phyloP scores from a whole-genome alignment of 148 eudicot species.

The Dysphania ambrosioides region DNA sequence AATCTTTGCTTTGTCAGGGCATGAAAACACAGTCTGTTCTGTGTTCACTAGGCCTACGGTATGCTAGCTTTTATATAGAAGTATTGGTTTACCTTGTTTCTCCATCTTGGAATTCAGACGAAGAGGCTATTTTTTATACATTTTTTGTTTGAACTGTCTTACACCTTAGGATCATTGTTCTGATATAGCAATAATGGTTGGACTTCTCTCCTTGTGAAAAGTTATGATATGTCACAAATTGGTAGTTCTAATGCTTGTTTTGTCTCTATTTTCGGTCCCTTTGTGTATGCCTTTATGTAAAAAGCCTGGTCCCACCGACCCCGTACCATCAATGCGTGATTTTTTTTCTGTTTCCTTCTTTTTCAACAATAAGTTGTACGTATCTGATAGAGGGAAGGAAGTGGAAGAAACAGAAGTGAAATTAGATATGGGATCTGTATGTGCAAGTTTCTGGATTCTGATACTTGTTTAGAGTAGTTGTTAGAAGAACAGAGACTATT shows the following conservation, averaged over 20 bases:
- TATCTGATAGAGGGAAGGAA: neutral
- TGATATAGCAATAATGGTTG: neutral
- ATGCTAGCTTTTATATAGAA: slow-evolving; percentile 20
- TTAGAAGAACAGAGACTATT: too few relatives aligned
- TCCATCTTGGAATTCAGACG: neutral
- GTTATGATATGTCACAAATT: neutral
- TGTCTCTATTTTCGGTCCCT: neutral
- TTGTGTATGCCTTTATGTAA: neutral
- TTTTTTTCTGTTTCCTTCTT: neutral
- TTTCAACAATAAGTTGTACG: neutral
- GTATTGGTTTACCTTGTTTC: neutral
- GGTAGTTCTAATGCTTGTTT: too few relatives aligned
- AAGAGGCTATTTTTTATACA: neutral
- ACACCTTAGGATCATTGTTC: neutral
- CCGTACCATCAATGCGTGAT: neutral
- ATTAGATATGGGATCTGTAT: neutral
- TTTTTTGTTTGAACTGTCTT: slow-evolving; percentile 1
- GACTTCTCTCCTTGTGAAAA: neutral
- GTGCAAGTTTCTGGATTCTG: neutral
- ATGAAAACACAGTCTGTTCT: slow-evolving; percentile 95
- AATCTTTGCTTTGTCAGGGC: slow-evolving; percentile 83
- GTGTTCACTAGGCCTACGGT: slow-evolving; percentile 93
- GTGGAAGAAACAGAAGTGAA: neutral
- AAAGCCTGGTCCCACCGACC: neutral
- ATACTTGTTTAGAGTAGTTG: too few relatives aligned